Evolutionary conservation across 192 early-diverging fungal species (phyloP), one percentile per base, ranked within the genome.

Genomic region (Gamsiella multidivaricata): DNA sequence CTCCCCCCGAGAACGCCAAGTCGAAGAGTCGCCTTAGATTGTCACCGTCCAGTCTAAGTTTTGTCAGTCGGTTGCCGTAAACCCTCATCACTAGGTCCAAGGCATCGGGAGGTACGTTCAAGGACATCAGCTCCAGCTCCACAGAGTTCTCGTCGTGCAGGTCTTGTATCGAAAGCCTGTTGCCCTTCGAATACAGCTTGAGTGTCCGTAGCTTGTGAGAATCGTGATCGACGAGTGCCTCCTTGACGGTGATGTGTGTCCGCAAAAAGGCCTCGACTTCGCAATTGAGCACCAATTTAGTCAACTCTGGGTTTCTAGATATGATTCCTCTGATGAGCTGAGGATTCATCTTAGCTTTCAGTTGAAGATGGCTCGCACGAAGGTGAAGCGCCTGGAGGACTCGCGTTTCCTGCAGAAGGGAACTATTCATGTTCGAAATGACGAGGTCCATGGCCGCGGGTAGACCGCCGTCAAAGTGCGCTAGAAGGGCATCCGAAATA

Each of bases 121-220:
- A 28, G 1, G 59, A 26, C 59, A 61, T 4, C 1, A 61, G 43
- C 43, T 61, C 36, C 18, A 61, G 31, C 15, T 61, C 59, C n/a
- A 47, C 25, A 3, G 59, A 22, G 29, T 22, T 61, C 3, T 61
- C 37, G 32, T 39, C 59, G 15, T 42, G 59, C 59, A 61, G 20
- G 31, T 61, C 34, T 18, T 12, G 7, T 29, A 61, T 8, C 1
- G 28, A 34, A 0, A 61, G 20, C 23, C 34, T 43, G 34, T 61
- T 61, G 18, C 45, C 28, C n/a, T 31, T 45, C 7, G n/a, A 26
- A 47, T 61, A 47, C 45, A 61, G 31, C 31, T 26, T 61, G 25
- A 61, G 28, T 14, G 43, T 34, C 11, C 22, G 45, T 18, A 61
- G 46, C 1, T 33, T 61, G 22, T 31, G 20, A 3, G 10, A 22